A percentile compares a stretch with the other conserved stretches of the same genome.
These are phyloP conservation scores for Raphidocelis subcapitata DNA, from an alignment of 139 green algal genomes.

Conservation along the genomic window DNA sequence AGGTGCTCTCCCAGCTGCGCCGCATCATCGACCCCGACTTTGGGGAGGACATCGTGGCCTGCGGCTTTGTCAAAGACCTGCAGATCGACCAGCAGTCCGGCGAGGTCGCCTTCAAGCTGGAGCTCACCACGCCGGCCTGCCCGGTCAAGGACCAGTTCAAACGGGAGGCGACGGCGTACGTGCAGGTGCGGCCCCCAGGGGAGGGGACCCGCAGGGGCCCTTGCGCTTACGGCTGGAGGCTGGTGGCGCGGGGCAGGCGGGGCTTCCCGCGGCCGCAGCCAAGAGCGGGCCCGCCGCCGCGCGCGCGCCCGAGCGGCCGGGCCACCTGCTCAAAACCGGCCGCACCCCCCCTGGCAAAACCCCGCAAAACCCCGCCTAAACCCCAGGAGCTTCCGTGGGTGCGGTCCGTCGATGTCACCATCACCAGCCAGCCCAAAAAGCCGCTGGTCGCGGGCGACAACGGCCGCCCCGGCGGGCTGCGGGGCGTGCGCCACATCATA, in stretches of 20 bases:
- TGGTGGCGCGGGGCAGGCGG: no score
- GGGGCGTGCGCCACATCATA: conserved; percentile 88
- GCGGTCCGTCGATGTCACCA: conserved; percentile 66
- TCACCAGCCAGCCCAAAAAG: conserved; percentile 76
- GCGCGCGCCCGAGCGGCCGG: no score
- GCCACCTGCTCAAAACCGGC: no score
- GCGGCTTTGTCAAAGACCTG: conserved; percentile 96
- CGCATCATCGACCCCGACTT: conserved; percentile 98
- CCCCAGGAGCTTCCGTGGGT: conserved; percentile 62
- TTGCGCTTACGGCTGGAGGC: no score
- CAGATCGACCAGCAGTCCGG: conserved; percentile 40
- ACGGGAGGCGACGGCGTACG: conserved; percentile 46
- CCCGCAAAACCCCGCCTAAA: not conserved
- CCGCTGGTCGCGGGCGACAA: conserved; percentile 61
- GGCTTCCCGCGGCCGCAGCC: no score
- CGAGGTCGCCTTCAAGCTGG: conserved; percentile 78
- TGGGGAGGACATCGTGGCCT: conserved; percentile 94
- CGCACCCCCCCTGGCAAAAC: no score
- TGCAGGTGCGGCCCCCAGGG: conserved; percentile 44
- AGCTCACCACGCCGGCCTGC: conserved; percentile 98
- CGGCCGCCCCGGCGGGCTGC: conserved; percentile 74
- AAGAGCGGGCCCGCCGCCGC: no score
- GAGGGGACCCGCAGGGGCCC: not conserved
- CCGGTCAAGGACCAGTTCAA: conserved; percentile 97
- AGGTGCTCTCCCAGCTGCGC: conserved; percentile 81